Conservation (phyloP, 176 grass and related monocot species). For the Carex kokanica region DNA sequence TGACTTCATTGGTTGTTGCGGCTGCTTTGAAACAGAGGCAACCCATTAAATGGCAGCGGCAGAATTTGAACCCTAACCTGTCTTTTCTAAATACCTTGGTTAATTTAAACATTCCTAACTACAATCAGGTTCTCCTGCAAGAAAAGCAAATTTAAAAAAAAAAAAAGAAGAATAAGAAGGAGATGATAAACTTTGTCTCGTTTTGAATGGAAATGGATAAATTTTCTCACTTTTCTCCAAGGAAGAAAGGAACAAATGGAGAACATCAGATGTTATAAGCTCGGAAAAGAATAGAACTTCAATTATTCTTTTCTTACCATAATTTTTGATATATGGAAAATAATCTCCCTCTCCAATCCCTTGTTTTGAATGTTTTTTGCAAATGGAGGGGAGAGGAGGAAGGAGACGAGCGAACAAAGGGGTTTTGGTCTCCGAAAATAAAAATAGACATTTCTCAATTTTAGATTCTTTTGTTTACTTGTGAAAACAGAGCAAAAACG, state of each 20-base stretch:
- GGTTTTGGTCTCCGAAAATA: background rate
- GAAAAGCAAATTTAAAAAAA: background rate
- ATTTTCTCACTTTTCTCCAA: background rate
- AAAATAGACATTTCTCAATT: slow-evolving; percentile 23
- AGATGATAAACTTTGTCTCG: background rate
- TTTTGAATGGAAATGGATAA: background rate
- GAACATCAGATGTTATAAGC: background rate
- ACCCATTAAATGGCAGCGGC: slow-evolving; percentile 37
- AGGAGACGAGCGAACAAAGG: slow-evolving; percentile 13
- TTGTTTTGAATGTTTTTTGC: background rate
- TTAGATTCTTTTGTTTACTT: slow-evolving; percentile 14
- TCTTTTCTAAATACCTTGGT: background rate
- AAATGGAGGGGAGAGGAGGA: slow-evolving; percentile 19
- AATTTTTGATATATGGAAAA: slow-evolving; percentile 7
- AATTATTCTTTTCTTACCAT: background rate
- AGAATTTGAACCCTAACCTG: background rate
- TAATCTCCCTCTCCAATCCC: slow-evolving; percentile 14
- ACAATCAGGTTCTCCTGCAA: background rate
- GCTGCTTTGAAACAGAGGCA: slow-evolving; percentile 66
- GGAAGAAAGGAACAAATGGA: background rate
- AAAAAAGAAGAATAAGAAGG: background rate
- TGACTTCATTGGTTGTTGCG: slow-evolving; percentile 28
- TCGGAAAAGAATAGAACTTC: background rate
- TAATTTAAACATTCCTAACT: slow-evolving; percentile 13
- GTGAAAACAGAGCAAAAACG: slow-evolving; percentile 15